phyloP scores from a whole-genome alignment of 139 green algal genomes.

The Chlorella sp. region DNA sequence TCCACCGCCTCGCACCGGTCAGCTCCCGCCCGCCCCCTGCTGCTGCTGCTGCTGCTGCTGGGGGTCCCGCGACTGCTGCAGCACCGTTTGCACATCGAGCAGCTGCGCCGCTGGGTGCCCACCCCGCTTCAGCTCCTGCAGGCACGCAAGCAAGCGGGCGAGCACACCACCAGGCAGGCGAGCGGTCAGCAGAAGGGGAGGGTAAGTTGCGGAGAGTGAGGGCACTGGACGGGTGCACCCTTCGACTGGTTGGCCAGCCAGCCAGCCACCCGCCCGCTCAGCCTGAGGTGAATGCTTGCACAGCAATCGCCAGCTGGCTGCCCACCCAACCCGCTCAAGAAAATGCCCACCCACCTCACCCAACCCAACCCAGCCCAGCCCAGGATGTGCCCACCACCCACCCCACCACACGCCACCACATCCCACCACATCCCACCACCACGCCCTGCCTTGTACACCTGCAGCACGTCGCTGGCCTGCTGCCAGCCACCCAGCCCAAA shows the following conservation, averaged over 20 bases:
- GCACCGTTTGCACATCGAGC: slow-evolving; percentile 20
- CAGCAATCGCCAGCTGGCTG: background rate
- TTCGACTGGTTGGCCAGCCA: background rate
- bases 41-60: background rate
- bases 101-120: slow-evolving; percentile 36
- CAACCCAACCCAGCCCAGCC: no score
- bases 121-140: slow-evolving; percentile 18
- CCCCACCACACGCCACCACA: no score
- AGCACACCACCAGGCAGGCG: no score
- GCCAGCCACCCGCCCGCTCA: background rate
- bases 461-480: slow-evolving; percentile 14
- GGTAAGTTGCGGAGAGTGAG: no score
- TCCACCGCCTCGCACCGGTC: background rate
- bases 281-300: no score
- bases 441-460: no score
- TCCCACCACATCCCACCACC: no score
- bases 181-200: no score
- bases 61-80: slow-evolving; percentile 10
- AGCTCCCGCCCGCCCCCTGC: background rate
- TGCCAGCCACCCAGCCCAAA: no score
- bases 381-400: no score
- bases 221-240: no score
- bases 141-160: background rate
- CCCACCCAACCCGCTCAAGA: no score
- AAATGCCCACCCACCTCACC: background rate